A percentile compares a stretch with the other conserved stretches of the same genome.
Conservation (phyloP, 139 green algal genomes). For the Dunaliella primolecta region DNA sequence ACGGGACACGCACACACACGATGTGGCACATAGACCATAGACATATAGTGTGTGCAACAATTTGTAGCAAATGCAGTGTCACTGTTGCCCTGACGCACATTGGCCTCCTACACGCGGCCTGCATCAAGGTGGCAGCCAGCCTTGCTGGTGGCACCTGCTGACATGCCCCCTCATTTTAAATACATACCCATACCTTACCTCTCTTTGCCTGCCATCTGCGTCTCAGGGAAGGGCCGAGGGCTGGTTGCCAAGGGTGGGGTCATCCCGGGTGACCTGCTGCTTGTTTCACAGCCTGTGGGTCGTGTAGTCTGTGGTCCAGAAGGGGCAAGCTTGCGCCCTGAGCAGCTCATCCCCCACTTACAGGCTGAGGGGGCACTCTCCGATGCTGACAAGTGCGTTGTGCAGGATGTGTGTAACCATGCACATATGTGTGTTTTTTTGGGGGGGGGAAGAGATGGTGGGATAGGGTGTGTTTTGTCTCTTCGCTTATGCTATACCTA, state of each 20-base stretch:
- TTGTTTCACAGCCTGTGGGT: background rate
- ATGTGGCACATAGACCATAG: background rate
- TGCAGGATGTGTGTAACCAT: too few relatives aligned
- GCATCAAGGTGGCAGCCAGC: too few relatives aligned
- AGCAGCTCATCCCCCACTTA: background rate
- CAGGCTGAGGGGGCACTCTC: background rate
- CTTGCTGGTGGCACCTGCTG: too few relatives aligned
- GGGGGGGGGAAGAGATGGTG: background rate
- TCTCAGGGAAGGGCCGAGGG: background rate
- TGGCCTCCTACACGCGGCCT: too few relatives aligned
- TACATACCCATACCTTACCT: background rate
- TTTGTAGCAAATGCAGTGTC: background rate
- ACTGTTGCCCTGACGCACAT: background rate
- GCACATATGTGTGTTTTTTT: too few relatives aligned
- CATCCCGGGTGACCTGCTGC: background rate
- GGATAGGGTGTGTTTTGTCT: background rate
- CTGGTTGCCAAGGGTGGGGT: background rate
- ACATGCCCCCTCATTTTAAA: too few relatives aligned
- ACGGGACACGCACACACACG: too few relatives aligned
- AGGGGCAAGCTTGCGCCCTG: background rate
- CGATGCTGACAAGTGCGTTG: background rate
- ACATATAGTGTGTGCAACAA: background rate
- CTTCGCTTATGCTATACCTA: too few relatives aligned
- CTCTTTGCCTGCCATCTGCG: background rate
- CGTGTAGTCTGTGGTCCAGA: constrained; percentile 1